phyloP scores from a whole-genome alignment of 1,284 basidiomycete genomes.

The Bondarzewia mesenterica region DNA sequence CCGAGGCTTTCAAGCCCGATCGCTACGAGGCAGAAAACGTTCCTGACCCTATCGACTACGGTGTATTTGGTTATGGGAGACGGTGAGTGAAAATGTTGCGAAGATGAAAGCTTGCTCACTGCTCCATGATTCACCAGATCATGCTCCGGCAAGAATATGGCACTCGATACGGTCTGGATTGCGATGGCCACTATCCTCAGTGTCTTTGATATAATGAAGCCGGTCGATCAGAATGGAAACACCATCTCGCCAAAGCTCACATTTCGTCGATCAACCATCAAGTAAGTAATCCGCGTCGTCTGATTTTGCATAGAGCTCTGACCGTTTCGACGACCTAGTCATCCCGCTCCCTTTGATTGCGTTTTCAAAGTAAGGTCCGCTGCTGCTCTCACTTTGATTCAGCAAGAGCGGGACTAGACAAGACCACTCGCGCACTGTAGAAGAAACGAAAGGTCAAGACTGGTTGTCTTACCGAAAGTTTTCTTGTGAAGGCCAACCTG shows the following conservation, averaged over 20 bases:
- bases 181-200: constrained; percentile 35
- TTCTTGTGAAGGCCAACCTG: too few species aligned
- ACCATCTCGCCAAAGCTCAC: constrained; percentile 29
- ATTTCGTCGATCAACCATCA: constrained; percentile 12
- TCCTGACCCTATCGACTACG: constrained; percentile 16
- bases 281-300: not conserved
- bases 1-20: constrained; percentile 3
- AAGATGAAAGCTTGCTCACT: not conserved
- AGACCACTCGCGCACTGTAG: too few species aligned
- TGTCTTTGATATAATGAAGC: constrained; percentile 32
- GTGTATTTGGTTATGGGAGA: constrained; percentile 26
- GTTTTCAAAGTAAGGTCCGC: not conserved
- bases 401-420: not conserved
- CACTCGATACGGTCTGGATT: constrained; percentile 40
- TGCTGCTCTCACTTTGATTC: not conserved
- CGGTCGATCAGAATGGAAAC: constrained; percentile 31
- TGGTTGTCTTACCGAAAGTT: too few species aligned
- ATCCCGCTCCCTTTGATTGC: not conserved
- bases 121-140: constrained; percentile 18
- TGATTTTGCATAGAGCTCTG: not conserved
- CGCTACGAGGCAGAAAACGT: constrained; percentile 18
- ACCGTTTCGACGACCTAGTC: not conserved
- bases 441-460: too few species aligned
- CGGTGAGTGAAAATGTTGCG: constrained; percentile 21
- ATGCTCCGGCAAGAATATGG: constrained; percentile 38